phyloP scores from a whole-genome alignment of 2,329 filamentous ascomycete species.

The Ophiocordyceps sinensis region DNA sequence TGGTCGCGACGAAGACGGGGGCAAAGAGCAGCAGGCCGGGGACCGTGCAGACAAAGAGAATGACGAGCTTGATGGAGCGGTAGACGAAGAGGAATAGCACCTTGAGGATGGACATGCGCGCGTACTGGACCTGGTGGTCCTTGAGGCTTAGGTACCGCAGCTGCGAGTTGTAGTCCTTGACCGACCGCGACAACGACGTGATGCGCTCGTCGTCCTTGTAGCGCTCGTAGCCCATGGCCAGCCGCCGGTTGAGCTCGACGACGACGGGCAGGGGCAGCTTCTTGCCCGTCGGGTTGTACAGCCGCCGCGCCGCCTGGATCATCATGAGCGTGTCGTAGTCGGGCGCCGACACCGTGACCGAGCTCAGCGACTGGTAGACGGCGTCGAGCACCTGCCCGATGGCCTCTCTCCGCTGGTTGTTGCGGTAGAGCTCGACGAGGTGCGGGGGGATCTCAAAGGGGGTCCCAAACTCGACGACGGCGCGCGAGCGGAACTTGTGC shows the following conservation, averaged over 20 bases:
- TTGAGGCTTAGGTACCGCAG: constrained; percentile 75
- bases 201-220: constrained; percentile 88
- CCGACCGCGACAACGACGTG: constrained; percentile 55
- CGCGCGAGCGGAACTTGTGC: constrained; percentile 93
- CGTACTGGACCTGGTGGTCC: constrained; percentile 91
- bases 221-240: constrained; percentile 80
- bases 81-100: constrained; percentile 69
- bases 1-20: constrained; percentile 74
- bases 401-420: constrained; percentile 70
- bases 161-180: constrained; percentile 76
- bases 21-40: constrained; percentile 80
- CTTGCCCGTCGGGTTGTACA: constrained; percentile 91
- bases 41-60: constrained; percentile 68
- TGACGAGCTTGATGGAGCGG: constrained; percentile 59
- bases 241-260: constrained; percentile 81
- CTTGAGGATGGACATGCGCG: constrained; percentile 62
- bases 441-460: constrained; percentile 75
- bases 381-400: constrained; percentile 75
- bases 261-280: constrained; percentile 85
- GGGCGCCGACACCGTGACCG: constrained; percentile 82
- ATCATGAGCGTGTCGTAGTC: constrained; percentile 96
- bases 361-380: constrained; percentile 69
- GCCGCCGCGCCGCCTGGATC: constrained; percentile 80
- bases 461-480: constrained; percentile 86
- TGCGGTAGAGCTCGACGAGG: constrained; percentile 72